Evolutionary conservation across 2,329 filamentous ascomycete genomes (phyloP), one percentile per base, ranked within the genome.

Genomic region (Colletotrichum tabaci): DNA sequence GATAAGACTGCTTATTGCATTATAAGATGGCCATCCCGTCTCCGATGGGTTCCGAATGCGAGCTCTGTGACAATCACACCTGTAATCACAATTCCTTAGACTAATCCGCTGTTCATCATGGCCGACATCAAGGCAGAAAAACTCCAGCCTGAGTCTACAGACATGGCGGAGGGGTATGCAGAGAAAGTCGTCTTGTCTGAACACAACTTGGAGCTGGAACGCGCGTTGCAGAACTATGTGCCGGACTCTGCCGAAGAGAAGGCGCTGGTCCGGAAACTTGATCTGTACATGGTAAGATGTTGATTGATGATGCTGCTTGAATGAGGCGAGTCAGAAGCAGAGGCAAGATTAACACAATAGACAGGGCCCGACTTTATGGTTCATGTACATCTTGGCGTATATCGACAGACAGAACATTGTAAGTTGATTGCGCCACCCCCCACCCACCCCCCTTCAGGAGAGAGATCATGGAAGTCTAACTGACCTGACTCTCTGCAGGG

Each of bases 371-470:
- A 68, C 77, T 1, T 77, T 80, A 47, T 80, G 77, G 73, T 69
- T 78, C 35, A 77, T 79, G 42, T 80, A 79, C 60, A 76, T 79
- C 50, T 66, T 79, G 8, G 76, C 78, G 40, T 80, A 79, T 23
- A 73, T 79, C 21, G 78, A 79, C 50, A 60, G 67, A 44, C 63
- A 73, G 30, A 72, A 66, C 30, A 73, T 73, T 42, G 72, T 71
- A 44, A 61, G 67, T 68, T 44, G 26, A 47, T 68, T 44, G 50
- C 42, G 63, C 50, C 53, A 47, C 23, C 23, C 58, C 26, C 30
- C 7, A 10, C 8, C 26, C 30, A 5, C 9, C 30, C 30, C 8
- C 9, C 8, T 35, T 1, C 8, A 35, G 8, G 30, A 10, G 13
- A 15, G 1, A 30, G 21, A 13, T 16, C 38, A 56, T 42, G 81